phyloP scores from a whole-genome alignment of 2,329 filamentous ascomycete genomes.

The Sclerotinia minor region DNA sequence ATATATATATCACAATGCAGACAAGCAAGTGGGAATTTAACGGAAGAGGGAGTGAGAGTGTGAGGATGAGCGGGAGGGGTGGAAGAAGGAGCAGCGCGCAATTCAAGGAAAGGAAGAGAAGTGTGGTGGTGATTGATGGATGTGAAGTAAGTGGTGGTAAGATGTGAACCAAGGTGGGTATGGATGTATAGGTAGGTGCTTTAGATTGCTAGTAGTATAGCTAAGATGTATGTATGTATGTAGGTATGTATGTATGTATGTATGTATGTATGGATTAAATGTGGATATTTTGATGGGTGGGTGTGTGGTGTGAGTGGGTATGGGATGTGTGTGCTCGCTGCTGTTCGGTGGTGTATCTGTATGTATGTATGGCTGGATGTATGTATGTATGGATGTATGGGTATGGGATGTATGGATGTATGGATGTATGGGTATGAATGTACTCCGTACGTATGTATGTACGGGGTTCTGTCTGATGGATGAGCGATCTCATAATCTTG shows the following conservation, averaged over 20 bases:
- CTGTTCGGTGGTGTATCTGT: slow-evolving; percentile 9
- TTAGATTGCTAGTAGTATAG: slow-evolving; percentile 29
- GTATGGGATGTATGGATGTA: not conserved
- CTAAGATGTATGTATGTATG: slow-evolving; percentile 8
- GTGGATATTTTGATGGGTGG: slow-evolving; percentile 20
- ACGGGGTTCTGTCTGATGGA: slow-evolving; percentile 14
- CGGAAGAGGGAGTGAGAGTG: not conserved
- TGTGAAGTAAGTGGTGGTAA: slow-evolving; percentile 18
- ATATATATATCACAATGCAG: slow-evolving; percentile 24
- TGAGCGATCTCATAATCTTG: slow-evolving; percentile 24
- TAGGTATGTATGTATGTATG: slow-evolving; percentile 1
- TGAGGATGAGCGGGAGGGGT: slow-evolving; percentile 20
- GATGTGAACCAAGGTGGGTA: slow-evolving; percentile 22
- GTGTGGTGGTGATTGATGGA: slow-evolving; percentile 17
- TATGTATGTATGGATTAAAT: slow-evolving; percentile 24
- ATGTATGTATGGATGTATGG: not conserved
- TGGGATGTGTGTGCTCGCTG: slow-evolving; percentile 10
- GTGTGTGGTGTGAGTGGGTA: slow-evolving; percentile 13
- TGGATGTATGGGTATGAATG: not conserved
- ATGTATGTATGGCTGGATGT: not conserved
- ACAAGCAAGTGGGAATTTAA: slow-evolving; percentile 10
- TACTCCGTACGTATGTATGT: no score
- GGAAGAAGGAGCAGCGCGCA: slow-evolving; percentile 21
- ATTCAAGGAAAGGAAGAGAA: slow-evolving; percentile 19
- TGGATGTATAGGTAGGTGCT: slow-evolving; percentile 28